Evolutionary conservation across 23 red algal species (phyloP).

Genomic region (Pyropia haitanensis): DNA sequence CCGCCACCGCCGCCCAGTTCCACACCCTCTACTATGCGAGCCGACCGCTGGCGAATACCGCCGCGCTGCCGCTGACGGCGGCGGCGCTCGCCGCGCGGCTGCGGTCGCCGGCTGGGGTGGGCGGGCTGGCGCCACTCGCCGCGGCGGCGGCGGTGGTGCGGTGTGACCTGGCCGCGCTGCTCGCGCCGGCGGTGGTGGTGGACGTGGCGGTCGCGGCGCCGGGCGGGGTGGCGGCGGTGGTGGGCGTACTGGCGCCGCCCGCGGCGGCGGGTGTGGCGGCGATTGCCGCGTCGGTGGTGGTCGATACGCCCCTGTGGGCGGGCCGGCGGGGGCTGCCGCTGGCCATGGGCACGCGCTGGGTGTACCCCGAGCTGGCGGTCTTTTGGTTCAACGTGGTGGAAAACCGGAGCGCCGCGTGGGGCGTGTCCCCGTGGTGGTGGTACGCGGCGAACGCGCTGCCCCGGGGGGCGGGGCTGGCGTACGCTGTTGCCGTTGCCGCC

Average conservation of each 20-base stretch:
- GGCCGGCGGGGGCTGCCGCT: conserved; percentile 5
- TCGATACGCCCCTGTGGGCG: conserved; percentile 78
- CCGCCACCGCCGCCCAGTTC: conserved; percentile 51
- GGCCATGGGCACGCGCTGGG: conserved; percentile 7
- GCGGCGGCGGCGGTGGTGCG: conserved; percentile 58
- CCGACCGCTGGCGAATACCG: conserved; percentile 64
- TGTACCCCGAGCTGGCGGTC: conserved; percentile 79
- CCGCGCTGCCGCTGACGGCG: conserved; percentile 52
- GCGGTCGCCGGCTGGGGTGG: neutral
- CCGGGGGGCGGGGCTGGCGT: conserved; percentile 31
- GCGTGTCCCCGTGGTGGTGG: conserved; percentile 57
- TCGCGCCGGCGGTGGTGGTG: conserved; percentile 34
- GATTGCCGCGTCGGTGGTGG: conserved; percentile 25
- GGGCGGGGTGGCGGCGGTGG: neutral
- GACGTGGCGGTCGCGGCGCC: neutral
- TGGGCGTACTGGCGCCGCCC: conserved; percentile 3
- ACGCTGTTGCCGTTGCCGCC: conserved; percentile 6
- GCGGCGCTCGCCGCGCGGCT: conserved; percentile 34
- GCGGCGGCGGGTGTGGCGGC: conserved; percentile 10
- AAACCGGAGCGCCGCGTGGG: conserved; percentile 61
- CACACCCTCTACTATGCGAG: conserved; percentile 68
- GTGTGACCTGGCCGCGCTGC: conserved; percentile 53
- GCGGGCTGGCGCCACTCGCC: conserved; percentile 23
- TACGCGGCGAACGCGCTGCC: conserved; percentile 82
- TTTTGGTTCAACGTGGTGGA: conserved; percentile 80